Percentiles rank a stretch among this genome's conserved stretches.
phyloP scores from a whole-genome alignment of 2,329 filamentous ascomycete genomes.

The Trichophyton mentagrophytes region DNA sequence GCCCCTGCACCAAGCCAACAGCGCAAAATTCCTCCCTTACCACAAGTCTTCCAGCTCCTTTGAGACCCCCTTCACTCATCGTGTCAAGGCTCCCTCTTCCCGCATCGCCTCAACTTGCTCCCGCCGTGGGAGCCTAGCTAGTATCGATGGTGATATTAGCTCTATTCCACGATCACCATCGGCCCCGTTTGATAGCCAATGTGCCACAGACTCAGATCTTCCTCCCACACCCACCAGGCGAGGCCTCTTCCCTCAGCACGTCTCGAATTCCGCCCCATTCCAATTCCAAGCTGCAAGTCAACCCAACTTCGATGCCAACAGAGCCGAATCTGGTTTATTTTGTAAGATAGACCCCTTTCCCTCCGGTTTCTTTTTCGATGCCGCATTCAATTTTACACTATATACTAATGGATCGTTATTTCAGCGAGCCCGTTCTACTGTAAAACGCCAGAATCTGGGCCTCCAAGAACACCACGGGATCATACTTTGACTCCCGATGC shows the following conservation, averaged over 20 bases:
- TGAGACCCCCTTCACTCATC: constrained; percentile 2
- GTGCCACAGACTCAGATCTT: constrained; percentile 54
- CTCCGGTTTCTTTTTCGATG: neutral
- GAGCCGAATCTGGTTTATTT: constrained; percentile 16
- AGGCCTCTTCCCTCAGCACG: constrained; percentile 20
- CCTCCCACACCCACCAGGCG: constrained; percentile 89
- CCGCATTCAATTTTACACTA: neutral
- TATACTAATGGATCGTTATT: constrained; percentile 21
- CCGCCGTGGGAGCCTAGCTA: constrained; percentile 60
- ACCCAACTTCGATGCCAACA: neutral
- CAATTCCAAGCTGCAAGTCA: neutral
- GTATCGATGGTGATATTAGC: constrained; percentile 65
- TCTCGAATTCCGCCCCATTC: constrained; percentile 14
- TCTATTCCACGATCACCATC: constrained; percentile 46
- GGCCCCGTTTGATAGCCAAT: constrained; percentile 43
- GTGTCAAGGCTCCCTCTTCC: constrained; percentile 13
- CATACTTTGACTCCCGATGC: constrained; percentile 63
- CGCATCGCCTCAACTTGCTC: constrained; percentile 38
- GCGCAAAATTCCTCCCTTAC: constrained; percentile 35
- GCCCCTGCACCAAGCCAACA: constrained; percentile 44
- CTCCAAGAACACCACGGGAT: constrained; percentile 70
- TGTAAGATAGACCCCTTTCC: constrained; percentile 28
- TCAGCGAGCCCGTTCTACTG: constrained; percentile 51
- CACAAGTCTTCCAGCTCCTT: neutral
- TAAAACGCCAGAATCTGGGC: constrained; percentile 38